Conservation (phyloP, 768 basidiomycete species). For the Mycena filopes region DNA sequence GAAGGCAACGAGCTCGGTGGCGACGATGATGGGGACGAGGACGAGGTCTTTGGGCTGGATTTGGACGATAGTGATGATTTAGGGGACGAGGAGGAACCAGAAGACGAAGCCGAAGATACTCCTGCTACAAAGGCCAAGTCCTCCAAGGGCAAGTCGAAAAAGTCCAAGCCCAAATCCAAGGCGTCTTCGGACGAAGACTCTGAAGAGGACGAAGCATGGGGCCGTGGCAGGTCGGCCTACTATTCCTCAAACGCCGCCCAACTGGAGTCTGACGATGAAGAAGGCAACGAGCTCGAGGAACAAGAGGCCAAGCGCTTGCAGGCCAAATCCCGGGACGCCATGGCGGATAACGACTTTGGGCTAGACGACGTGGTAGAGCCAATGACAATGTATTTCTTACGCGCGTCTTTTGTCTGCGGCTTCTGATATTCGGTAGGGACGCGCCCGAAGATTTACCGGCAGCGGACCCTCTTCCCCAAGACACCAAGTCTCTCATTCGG, state of each 20-base stretch:
- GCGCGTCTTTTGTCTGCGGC: not conserved
- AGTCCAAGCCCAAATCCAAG: conserved; percentile 33
- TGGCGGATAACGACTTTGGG: conserved; percentile 88
- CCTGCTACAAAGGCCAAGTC: conserved; percentile 27
- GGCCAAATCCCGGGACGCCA: conserved; percentile 72
- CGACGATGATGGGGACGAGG: conserved; percentile 51
- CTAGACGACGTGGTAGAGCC: conserved; percentile 67
- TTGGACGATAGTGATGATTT: conserved; percentile 42
- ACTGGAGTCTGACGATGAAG: conserved; percentile 88
- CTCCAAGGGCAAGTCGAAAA: conserved; percentile 37
- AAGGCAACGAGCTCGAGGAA: conserved; percentile 88
- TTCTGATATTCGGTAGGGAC: conserved; percentile 42
- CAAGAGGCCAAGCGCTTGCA: conserved; percentile 88
- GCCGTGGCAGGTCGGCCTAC: conserved; percentile 80
- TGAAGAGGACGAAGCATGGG: conserved; percentile 83
- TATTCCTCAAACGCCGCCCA: conserved; percentile 88
- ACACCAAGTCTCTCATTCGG: conserved; percentile 69
- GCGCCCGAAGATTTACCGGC: conserved; percentile 50
- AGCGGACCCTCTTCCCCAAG: conserved; percentile 55
- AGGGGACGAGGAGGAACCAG: conserved; percentile 39
- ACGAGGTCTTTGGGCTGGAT: conserved; percentile 44
- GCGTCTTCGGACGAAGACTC: conserved; percentile 42
- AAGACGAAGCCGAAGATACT: conserved; percentile 34
- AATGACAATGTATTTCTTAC: conserved; percentile 20
- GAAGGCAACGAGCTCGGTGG: conserved; percentile 63